phyloP scores from a whole-genome alignment of 1,139 yeast genomes.

The Lodderomyces parapsilosis region DNA sequence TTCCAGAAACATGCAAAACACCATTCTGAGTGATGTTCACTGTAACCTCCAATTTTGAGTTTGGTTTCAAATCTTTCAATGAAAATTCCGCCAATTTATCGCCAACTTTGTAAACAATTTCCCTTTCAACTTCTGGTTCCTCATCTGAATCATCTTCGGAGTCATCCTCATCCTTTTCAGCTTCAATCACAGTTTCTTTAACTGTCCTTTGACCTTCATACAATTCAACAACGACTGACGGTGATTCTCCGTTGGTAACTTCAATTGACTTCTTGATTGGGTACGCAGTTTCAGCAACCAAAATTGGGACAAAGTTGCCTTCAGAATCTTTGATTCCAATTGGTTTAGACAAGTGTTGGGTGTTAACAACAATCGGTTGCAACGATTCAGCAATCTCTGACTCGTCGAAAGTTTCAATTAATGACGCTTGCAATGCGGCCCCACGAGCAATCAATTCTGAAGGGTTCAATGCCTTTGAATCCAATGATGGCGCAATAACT shows the following conservation, averaged over 20 bases:
- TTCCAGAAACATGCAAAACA: constrained; percentile 75
- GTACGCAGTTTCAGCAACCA: constrained; percentile 84
- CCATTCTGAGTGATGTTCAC: constrained; percentile 86
- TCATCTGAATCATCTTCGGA: constrained; percentile 39
- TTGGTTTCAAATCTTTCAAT: constrained; percentile 69
- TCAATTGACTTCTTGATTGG: constrained; percentile 82
- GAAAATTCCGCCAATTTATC: constrained; percentile 76
- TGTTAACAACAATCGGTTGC: constrained; percentile 83
- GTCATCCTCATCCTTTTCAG: constrained; percentile 47
- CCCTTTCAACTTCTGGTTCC: constrained; percentile 73
- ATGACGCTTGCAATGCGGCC: constrained; percentile 94
- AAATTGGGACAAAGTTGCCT: constrained; percentile 70
- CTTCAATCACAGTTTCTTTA: constrained; percentile 74
- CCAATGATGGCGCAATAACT: constrained; percentile 74
- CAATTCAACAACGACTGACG: constrained; percentile 62
- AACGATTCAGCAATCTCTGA: constrained; percentile 84
- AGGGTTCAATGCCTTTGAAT: constrained; percentile 80
- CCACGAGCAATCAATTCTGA: constrained; percentile 91
- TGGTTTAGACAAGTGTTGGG: constrained; percentile 82
- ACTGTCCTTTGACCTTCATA: constrained; percentile 83
- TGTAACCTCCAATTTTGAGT: constrained; percentile 70
- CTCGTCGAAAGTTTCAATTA: constrained; percentile 79
- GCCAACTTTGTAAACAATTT: constrained; percentile 74
- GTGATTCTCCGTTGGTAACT: constrained; percentile 59
- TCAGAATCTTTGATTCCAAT: constrained; percentile 80